Evolutionary conservation across 2,329 filamentous ascomycete species (phyloP), one percentile per base, ranked within the genome.

Genomic region (Raffaelea arxii): DNA sequence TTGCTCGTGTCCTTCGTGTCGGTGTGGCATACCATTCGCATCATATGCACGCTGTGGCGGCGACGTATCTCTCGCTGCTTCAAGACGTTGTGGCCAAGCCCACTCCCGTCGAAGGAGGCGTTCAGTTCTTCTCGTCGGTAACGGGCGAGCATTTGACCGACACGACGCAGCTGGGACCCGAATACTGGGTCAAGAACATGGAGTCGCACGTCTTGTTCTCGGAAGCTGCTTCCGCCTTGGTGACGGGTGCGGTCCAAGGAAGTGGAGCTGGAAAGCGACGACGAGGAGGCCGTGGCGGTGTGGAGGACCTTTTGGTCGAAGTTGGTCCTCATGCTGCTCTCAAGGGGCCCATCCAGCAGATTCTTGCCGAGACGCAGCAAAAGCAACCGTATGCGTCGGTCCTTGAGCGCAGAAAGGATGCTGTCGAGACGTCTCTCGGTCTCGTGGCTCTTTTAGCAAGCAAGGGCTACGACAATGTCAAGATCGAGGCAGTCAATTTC

Each of bases 11-110:
- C 1, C 56, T 72, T 0, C 54, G 57, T 12, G 65, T 69, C 3
- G 62, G 67, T 44, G 63, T 49, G 14, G 68, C 68, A 0, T 71
- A 70, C 46, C 64, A 68, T 47, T 66, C 64, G 1, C 59, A 61
- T 19, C 63, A 68, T 43, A 70, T 70, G 63, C 21, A 32, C 2
- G 18, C 35, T 9, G 25, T 44, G 25, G 14, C 48, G 49, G 35
- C 49, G 2, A 30, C 16, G n/a, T 50, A 48, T 30, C 36, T 53
- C 18, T 37, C 22, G 21, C 25, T n/a, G 32, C 46, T 51, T 10
- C 25, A 25, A 10, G 19, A n/a, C 14, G 21, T 21, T 6, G 7
- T 27, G 36, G 12, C 12, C 7, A 27, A 3, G 24, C 27, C 27
- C 27, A 9, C 10, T 9, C 27, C 27, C 16, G 10, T 16, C 27